Conservation (phyloP, 208 protist genomes). For the Acanthamoeba rhysodes region DNA sequence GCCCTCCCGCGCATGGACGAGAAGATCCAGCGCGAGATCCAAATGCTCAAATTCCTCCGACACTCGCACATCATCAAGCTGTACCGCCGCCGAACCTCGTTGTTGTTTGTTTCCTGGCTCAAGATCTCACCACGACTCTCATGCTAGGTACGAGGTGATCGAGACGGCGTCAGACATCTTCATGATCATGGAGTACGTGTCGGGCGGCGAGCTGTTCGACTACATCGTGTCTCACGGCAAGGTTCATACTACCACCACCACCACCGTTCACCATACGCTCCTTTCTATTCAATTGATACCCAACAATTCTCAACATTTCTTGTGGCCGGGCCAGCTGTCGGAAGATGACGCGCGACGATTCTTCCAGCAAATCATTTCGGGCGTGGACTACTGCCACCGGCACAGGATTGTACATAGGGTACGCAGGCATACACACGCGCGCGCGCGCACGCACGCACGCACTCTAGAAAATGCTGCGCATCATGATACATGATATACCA, state of each 20-base stretch:
- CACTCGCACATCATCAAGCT: constrained; percentile 99
- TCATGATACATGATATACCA: too few relatives aligned
- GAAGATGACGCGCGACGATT: constrained; percentile 94
- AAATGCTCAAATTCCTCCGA: constrained; percentile 98
- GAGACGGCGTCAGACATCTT: constrained; percentile 97
- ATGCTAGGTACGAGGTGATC: constrained; percentile 96
- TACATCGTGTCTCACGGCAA: constrained; percentile 98
- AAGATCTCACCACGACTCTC: too few relatives aligned
- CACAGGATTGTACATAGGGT: constrained; percentile 91
- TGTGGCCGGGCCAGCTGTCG: constrained; percentile 84
- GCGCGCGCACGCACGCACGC: too few relatives aligned
- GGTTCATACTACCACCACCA: constrained; percentile 74
- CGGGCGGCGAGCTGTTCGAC: constrained; percentile 98
- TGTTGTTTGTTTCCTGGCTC: background rate
- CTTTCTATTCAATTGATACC: background rate
- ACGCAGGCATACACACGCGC: background rate
- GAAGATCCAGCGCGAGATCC: constrained; percentile 98
- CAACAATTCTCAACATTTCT: background rate
- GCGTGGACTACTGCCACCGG: constrained; percentile 98
- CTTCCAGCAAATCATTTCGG: constrained; percentile 98
- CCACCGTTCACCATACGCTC: background rate
- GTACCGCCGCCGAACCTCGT: too few relatives aligned
- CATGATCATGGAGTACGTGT: constrained; percentile 99
- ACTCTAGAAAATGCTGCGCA: background rate
- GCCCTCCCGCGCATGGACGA: constrained; percentile 92